phyloP scores from a whole-genome alignment of 2,329 filamentous ascomycete genomes.

The Rhytidhysteron rufulum region DNA sequence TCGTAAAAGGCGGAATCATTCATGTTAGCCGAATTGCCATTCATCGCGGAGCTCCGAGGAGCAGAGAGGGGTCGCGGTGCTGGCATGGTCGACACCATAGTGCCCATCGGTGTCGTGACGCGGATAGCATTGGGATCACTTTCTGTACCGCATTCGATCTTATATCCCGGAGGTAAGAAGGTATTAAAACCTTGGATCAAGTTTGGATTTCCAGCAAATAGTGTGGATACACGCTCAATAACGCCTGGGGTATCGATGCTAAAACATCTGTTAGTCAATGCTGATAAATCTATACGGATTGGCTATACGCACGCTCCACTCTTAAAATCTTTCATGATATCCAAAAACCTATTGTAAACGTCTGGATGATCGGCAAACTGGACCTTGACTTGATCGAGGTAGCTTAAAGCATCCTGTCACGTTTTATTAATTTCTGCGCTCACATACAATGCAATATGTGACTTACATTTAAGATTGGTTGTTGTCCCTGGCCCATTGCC shows the following conservation, averaged over 20 bases:
- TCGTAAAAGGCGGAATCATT: conserved; percentile 35
- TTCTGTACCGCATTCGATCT: conserved; percentile 91
- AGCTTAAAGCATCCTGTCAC: conserved; percentile 74
- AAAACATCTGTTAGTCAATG: background rate
- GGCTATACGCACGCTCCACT: conserved; percentile 72
- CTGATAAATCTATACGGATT: conserved; percentile 6
- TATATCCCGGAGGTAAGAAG: conserved; percentile 89
- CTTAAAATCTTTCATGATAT: conserved; percentile 99
- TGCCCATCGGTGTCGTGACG: conserved; percentile 97
- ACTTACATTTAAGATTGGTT: conserved; percentile 73
- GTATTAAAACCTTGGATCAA: conserved; percentile 98
- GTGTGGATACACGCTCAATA: conserved; percentile 90
- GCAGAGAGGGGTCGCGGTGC: conserved; percentile 44
- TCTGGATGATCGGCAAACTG: conserved; percentile 96
- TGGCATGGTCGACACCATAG: conserved; percentile 84
- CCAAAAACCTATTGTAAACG: conserved; percentile 93
- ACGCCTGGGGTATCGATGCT: conserved; percentile 95
- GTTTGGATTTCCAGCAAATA: conserved; percentile 93
- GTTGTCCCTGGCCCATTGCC: conserved; percentile 67
- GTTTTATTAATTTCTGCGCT: conserved; percentile 1
- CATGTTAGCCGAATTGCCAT: conserved; percentile 52
- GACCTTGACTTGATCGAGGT: conserved; percentile 97
- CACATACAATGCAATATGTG: background rate
- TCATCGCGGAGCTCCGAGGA: conserved; percentile 47
- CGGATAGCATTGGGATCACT: conserved; percentile 95